Conservation (phyloP, 306 rosid genomes). For the cucumber (Cucumis sativus) region Cucumber_9930_V3 NC_026659.2:24611501-24612000, state of each 20-base stretch:
- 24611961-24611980: not conserved
- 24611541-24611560: constrained; percentile 68
- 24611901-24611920: constrained; percentile 2
- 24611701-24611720: not conserved
- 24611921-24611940: not conserved
- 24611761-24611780: constrained; percentile 64
- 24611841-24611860: constrained; percentile 73
- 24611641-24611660: not conserved
- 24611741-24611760: constrained; percentile 92
- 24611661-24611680: not conserved
- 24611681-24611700: not conserved
- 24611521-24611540: constrained; percentile 31
- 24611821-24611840: constrained; percentile 95
- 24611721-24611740: constrained; percentile 59
- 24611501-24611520: too few species aligned
- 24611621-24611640: constrained; percentile 73
- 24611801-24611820: constrained; percentile 91
- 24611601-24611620: constrained; percentile 76
- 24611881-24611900: constrained; percentile 73
- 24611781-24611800: constrained; percentile 84
- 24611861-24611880: constrained; percentile 74
- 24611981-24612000: constrained; percentile 53
- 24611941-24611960: not conserved
- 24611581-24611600: constrained; percentile 85
- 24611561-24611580: constrained; percentile 41